phyloP scores from a whole-genome alignment of 805 yeast genomes.

The Priceomyces haplophilus region DNA sequence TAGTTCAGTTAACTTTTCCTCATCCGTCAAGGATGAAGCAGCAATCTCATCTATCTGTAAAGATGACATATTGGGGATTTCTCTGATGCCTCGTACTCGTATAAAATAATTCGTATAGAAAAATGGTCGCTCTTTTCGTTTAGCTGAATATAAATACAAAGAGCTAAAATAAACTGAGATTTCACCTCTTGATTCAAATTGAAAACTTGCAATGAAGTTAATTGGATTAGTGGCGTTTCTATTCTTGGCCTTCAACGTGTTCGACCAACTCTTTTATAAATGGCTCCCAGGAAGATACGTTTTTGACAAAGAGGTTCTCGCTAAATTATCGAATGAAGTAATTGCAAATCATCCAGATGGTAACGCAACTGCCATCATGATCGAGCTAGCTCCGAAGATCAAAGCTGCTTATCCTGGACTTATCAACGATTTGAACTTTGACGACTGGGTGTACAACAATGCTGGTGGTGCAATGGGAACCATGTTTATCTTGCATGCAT shows the following conservation, averaged over 20 bases:
- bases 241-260: constrained; percentile 23
- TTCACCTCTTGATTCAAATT: too few relatives aligned
- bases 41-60: not conserved
- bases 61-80: not conserved
- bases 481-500: constrained; percentile 93
- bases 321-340: constrained; percentile 54
- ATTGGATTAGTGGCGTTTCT: constrained; percentile 21
- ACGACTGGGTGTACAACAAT: constrained; percentile 94
- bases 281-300: constrained; percentile 72
- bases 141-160: not conserved
- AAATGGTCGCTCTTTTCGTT: not conserved
- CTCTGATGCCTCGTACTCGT: not conserved
- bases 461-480: constrained; percentile 99
- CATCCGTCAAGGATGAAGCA: constrained; percentile 1
- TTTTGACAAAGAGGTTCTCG: constrained; percentile 66
- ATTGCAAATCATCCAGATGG: constrained; percentile 52
- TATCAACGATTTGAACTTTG: constrained; percentile 67
- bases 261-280: constrained; percentile 35
- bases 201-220: constrained; percentile 22
- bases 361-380: constrained; percentile 60
- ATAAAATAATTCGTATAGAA: not conserved
- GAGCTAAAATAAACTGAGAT: too few relatives aligned
- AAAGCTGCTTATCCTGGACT: constrained; percentile 66
- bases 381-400: constrained; percentile 57
- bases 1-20: constrained; percentile 1